Evolutionary conservation across 1,284 basidiomycete species (phyloP).

Genomic region (Fomitopsis palustris): DNA sequence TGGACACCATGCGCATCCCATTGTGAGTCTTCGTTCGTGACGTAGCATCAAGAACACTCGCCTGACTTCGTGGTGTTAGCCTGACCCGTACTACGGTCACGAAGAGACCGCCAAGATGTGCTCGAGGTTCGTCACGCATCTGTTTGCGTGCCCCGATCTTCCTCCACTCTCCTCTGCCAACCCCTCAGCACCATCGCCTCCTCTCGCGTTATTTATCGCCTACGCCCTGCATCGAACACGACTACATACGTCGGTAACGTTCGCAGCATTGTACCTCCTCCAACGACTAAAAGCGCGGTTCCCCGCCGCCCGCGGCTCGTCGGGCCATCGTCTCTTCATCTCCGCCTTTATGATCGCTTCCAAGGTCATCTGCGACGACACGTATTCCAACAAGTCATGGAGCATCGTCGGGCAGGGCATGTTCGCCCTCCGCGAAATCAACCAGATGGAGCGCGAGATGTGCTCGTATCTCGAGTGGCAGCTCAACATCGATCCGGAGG

Average conservation of each 20-base stretch:
- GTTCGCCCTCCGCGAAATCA: conserved; percentile 88
- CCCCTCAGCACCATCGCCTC: conserved; percentile 48
- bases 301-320: conserved; percentile 88
- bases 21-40: conserved; percentile 12
- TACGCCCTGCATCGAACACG: conserved; percentile 90
- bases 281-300: conserved; percentile 88
- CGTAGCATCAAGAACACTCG: neutral
- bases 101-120: conserved; percentile 63
- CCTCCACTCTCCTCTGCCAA: conserved; percentile 29
- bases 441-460: conserved; percentile 96
- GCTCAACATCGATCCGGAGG: conserved; percentile 70
- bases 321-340: conserved; percentile 88
- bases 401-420: conserved; percentile 90
- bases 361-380: conserved; percentile 93
- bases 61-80: conserved; percentile 2
- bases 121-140: conserved; percentile 75
- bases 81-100: conserved; percentile 80
- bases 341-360: conserved; percentile 93
- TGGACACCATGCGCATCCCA: conserved; percentile 15
- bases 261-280: conserved; percentile 81
- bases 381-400: conserved; percentile 96
- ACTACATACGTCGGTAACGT: conserved; percentile 78
- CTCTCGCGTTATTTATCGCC: conserved; percentile 80
- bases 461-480: conserved; percentile 92
- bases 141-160: conserved; percentile 71